Evolutionary conservation across 2,329 filamentous ascomycete genomes (phyloP).

Genomic region (Bipolaris zeicola): DNA sequence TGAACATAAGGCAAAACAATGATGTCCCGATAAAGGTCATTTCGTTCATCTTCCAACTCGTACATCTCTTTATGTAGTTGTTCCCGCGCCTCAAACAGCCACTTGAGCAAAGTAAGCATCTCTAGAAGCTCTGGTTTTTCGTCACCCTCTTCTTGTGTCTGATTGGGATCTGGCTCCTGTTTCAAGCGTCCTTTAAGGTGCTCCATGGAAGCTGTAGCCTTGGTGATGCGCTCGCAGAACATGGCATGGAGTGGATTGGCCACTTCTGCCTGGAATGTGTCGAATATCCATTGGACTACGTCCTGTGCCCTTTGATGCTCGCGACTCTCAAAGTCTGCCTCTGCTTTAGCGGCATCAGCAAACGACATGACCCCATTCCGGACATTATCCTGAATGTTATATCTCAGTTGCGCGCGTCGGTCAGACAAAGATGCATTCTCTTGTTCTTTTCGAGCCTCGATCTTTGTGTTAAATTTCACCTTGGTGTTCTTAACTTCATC

Average conservation of each 20-base stretch:
- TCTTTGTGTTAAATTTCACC: slow-evolving; percentile 55
- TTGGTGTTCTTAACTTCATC: slow-evolving; percentile 73
- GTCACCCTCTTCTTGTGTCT: slow-evolving; percentile 92
- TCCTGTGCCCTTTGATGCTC: slow-evolving; percentile 74
- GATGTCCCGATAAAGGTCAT: slow-evolving; percentile 83
- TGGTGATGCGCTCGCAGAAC: slow-evolving; percentile 74
- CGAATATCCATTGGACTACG: slow-evolving; percentile 79
- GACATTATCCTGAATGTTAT: slow-evolving; percentile 79
- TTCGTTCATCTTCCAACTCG: slow-evolving; percentile 81
- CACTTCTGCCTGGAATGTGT: slow-evolving; percentile 80
- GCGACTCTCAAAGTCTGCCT: slow-evolving; percentile 73
- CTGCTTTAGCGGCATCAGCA: slow-evolving; percentile 79
- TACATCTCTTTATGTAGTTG: slow-evolving; percentile 82
- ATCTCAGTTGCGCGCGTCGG: slow-evolving; percentile 69
- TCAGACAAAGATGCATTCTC: slow-evolving; percentile 60
- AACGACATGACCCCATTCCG: slow-evolving; percentile 79
- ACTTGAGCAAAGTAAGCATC: slow-evolving; percentile 92
- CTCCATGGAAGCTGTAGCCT: slow-evolving; percentile 77
- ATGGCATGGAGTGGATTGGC: slow-evolving; percentile 84
- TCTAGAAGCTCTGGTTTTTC: slow-evolving; percentile 93
- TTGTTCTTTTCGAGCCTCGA: slow-evolving; percentile 62
- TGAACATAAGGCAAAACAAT: slow-evolving; percentile 82
- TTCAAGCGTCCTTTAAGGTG: slow-evolving; percentile 73
- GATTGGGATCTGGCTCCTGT: slow-evolving; percentile 72
- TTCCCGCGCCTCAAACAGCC: slow-evolving; percentile 96